Conservation (phyloP, 192 early-diverging fungal genomes). For the Podila epigama region DNA sequence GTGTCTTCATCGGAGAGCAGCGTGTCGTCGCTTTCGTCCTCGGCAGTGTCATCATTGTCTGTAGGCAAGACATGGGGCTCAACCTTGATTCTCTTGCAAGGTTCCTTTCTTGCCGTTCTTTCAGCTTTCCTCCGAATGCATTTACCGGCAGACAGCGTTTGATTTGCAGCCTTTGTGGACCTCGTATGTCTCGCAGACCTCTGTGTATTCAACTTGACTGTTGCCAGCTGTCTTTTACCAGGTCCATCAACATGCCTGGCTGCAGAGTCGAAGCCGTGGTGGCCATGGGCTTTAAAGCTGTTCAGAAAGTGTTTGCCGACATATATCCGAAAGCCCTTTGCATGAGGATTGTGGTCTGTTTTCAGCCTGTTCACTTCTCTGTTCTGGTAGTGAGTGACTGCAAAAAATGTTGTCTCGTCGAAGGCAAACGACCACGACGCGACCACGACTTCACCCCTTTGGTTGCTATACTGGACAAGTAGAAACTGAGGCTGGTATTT, state of each 20-base stretch:
- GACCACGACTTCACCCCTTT: background rate
- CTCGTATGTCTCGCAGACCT: too few relatives aligned
- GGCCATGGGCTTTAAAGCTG: background rate
- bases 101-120: too few relatives aligned
- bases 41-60: background rate
- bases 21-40: background rate
- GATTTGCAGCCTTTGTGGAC: too few relatives aligned
- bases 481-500: constrained; percentile 61
- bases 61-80: background rate
- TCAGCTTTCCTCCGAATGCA: too few relatives aligned
- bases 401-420: constrained; percentile 60
- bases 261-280: background rate
- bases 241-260: background rate
- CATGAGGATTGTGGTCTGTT: constrained; percentile 65
- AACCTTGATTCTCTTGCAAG: too few relatives aligned
- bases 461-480: constrained; percentile 46
- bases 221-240: too few relatives aligned
- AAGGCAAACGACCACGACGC: constrained; percentile 36
- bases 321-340: constrained; percentile 60
- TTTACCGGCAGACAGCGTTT: too few relatives aligned
- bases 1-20: background rate
- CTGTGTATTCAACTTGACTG: too few relatives aligned
- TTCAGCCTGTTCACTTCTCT: constrained; percentile 60
- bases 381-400: constrained; percentile 72
- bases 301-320: background rate